Conservation (phyloP, 177 flowering plant species). For the Vitis hybrid region DNA sequence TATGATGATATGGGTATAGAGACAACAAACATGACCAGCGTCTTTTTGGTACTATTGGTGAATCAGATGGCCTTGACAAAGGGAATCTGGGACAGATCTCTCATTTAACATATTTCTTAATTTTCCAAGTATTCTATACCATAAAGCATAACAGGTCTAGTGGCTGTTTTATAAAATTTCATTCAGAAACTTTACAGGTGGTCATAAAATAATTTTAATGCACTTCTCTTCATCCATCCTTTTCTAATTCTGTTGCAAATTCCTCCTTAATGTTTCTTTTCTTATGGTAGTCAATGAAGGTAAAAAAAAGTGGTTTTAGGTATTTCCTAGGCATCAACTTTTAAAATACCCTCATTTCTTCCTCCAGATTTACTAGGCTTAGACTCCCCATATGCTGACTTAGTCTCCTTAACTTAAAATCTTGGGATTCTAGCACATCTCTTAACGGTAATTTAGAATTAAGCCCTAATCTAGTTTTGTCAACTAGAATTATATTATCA, state of each 20-base stretch:
- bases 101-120: too few relatives aligned
- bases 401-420: background rate
- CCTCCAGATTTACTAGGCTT: background rate
- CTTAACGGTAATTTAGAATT: background rate
- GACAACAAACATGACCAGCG: background rate
- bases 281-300: background rate
- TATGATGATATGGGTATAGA: constrained; percentile 8
- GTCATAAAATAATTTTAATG: background rate
- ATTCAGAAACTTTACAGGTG: background rate
- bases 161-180: too few relatives aligned
- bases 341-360: background rate
- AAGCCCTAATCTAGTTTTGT: background rate
- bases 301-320: background rate
- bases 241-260: background rate
- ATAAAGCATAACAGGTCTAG: too few relatives aligned
- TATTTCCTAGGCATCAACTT: background rate
- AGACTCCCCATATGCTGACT: background rate
- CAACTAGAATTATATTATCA: background rate
- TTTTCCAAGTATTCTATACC: too few relatives aligned
- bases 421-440: background rate
- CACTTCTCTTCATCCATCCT: background rate
- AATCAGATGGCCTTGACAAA: too few relatives aligned
- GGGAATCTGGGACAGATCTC: too few relatives aligned
- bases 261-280: too few relatives aligned
- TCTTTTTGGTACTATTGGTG: background rate